A percentile compares a stretch with the other conserved stretches of the same genome.
Evolutionary conservation across 805 yeast species (phyloP).

Genomic region (Starmera pachycereana): DNA sequence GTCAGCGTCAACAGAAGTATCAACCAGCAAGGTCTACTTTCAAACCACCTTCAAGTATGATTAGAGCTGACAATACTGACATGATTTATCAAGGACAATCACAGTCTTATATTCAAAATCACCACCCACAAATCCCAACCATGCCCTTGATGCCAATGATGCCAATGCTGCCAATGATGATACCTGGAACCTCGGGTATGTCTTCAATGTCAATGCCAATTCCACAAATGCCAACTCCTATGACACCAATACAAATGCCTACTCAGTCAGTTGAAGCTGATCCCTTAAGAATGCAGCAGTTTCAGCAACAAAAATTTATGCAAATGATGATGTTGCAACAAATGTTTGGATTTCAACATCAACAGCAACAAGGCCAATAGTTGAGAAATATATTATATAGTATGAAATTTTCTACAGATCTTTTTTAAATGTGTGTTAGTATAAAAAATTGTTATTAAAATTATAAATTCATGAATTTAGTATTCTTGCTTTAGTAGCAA

Average conservation of each 20-base stretch:
- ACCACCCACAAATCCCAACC: constrained; percentile 13
- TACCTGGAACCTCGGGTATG: constrained; percentile 6
- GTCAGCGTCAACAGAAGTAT: constrained; percentile 4
- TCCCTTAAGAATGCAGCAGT: constrained; percentile 19
- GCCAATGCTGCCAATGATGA: constrained; percentile 11
- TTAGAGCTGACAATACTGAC: constrained; percentile 5
- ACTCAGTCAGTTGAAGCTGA: constrained; percentile 6
- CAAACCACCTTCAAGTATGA: constrained; percentile 12
- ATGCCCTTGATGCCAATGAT: constrained; percentile 6
- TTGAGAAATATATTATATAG: too few species aligned
- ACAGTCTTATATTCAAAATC: constrained; percentile 11
- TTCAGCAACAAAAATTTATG: constrained; percentile 15
- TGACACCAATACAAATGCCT: constrained; percentile 4
- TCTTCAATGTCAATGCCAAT: constrained; percentile 16
- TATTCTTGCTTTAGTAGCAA: constrained; percentile 23
- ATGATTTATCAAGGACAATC: neutral
- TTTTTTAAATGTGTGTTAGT: too few species aligned
- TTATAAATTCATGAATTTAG: constrained; percentile 22
- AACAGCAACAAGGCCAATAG: too few species aligned
- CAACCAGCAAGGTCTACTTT: constrained; percentile 10
- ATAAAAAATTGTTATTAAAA: too few species aligned
- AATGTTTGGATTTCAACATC: neutral
- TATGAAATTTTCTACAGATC: too few species aligned
- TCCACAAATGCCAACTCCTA: constrained; percentile 3
- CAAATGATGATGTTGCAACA: constrained; percentile 20